Evolutionary conservation across 148 eudicot genomes (phyloP).

Genomic region (Arbutus unedo): DNA sequence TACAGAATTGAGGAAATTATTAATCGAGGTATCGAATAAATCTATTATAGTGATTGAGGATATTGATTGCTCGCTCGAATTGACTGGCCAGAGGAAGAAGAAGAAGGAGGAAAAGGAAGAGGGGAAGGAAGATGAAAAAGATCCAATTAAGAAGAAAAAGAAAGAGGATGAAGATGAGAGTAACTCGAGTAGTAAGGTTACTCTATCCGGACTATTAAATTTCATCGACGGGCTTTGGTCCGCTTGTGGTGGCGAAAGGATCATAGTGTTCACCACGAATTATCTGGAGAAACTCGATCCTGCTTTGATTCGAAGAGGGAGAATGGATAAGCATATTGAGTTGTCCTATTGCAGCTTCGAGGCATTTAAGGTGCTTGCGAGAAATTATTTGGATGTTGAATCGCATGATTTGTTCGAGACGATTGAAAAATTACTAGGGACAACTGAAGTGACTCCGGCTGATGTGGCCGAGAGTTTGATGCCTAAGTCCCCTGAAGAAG

Average conservation of each 20-base stretch:
- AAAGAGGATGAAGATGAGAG: constrained; percentile 12
- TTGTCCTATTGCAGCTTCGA: constrained; percentile 46
- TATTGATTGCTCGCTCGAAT: constrained; percentile 56
- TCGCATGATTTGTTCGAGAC: constrained; percentile 31
- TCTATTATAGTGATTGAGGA: constrained; percentile 61
- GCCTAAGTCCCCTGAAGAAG: constrained; percentile 33
- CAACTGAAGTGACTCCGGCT: constrained; percentile 45
- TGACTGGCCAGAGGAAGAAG: constrained; percentile 43
- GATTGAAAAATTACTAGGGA: constrained; percentile 26
- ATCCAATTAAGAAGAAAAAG: constrained; percentile 11
- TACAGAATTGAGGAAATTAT: constrained; percentile 38
- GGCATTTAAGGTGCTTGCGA: constrained; percentile 43
- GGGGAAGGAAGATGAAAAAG: constrained; percentile 13
- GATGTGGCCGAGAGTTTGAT: constrained; percentile 57
- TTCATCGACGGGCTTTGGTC: constrained; percentile 66
- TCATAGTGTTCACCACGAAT: constrained; percentile 54
- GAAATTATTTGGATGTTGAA: constrained; percentile 42
- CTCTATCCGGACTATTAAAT: constrained; percentile 56
- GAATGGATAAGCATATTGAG: constrained; percentile 58
- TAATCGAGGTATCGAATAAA: constrained; percentile 44
- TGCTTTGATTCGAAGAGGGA: constrained; percentile 46
- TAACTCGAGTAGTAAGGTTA: constrained; percentile 28
- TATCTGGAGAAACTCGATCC: constrained; percentile 50
- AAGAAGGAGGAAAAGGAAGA: constrained; percentile 18
- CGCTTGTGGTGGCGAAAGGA: constrained; percentile 47